A percentile compares a stretch with the other conserved stretches of the same genome.
These are phyloP conservation scores for Pseudomassariella vexata DNA, from an alignment of 2,329 filamentous ascomycete species.

Conservation along the genomic window DNA sequence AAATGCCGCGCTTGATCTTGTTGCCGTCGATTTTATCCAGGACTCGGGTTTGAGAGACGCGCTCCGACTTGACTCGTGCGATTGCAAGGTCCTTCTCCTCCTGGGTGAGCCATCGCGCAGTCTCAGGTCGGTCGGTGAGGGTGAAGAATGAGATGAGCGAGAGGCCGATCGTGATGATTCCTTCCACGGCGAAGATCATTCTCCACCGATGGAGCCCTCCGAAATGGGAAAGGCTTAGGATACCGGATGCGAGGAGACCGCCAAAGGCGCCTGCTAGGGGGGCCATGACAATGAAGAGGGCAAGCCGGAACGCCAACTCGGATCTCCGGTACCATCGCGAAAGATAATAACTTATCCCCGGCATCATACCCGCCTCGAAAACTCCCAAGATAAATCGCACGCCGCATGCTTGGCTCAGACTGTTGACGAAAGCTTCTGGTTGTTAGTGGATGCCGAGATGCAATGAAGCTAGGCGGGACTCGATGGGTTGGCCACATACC, in stretches of 20 bases:
- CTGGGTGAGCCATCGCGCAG: slow-evolving; percentile 58
- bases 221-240: slow-evolving; percentile 55
- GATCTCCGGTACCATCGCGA: slow-evolving; percentile 66
- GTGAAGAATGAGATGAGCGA: slow-evolving; percentile 57
- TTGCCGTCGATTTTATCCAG: slow-evolving; percentile 56
- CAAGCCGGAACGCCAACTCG: slow-evolving; percentile 62
- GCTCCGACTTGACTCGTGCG: slow-evolving; percentile 63
- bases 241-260: slow-evolving; percentile 59
- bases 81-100: slow-evolving; percentile 64
- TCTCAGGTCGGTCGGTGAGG: slow-evolving; percentile 63
- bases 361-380: slow-evolving; percentile 70
- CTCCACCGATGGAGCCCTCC: slow-evolving; percentile 20
- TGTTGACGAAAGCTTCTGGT: slow-evolving; percentile 60
- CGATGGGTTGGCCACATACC: too few species aligned
- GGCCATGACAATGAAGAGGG: slow-evolving; percentile 65
- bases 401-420: slow-evolving; percentile 43
- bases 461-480: too few species aligned
- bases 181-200: slow-evolving; percentile 29
- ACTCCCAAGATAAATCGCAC: slow-evolving; percentile 63
- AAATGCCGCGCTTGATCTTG: slow-evolving; percentile 57
- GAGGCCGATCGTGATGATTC: slow-evolving; percentile 47
- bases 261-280: slow-evolving; percentile 68
- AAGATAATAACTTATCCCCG: slow-evolving; percentile 69
- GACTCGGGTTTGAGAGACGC: slow-evolving; percentile 54
- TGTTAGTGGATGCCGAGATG: too few species aligned